Base-by-base conservation (phyloP, 306 rosid species). In the Glycine tomentella region DNA sequence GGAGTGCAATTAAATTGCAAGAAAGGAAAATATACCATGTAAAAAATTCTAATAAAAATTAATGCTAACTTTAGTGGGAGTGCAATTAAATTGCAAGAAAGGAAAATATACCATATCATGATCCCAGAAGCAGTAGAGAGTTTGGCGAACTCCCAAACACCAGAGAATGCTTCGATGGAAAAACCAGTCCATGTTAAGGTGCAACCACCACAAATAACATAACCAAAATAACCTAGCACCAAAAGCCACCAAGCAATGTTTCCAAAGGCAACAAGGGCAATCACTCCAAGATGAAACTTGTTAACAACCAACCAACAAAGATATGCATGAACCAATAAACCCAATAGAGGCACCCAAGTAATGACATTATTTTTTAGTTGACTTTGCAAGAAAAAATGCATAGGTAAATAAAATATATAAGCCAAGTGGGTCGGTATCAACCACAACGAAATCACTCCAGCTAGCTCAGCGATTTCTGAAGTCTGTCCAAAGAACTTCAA, bases 71-170 rank as follows among this genome's bases (percentile, higher is more conserved):
- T 20, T 20, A 20, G 20, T 20, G 20, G 20, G 3, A 38, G 42
- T 38, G 4, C 5, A 38, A 38, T 20, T 20, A 38, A 44, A 44
- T 44, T 44, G 8, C 48, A 0, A 2, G 0, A 8, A 57, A 16
- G 4, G 6, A 17, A 17, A 16, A 57, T 15, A 49, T 51, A 90
- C 94, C 94, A 92, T 15, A 90, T 84, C 92, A 92, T 92, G 64
- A 90, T 68, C 0, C 94, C 97, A 17, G 97, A 90, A 71, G 91
- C 81, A 69, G 80, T 84, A 48, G 94, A 48, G 94, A 90, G 89
- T 61, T 86, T 86, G 3, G 82, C 55, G 5, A 87, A 92, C 4
- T 90, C 94, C 92, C 89, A 88, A 2, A 90, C 89, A 15, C 89
- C 91, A 74, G 89, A 88, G 72, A 92, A 90, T 0, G 92, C 91